Percentiles rank a stretch among this genome's conserved stretches.
These are phyloP conservation scores for Colletotrichum sp. DNA, from an alignment of 2,329 filamentous ascomycete genomes.

Conservation along the genomic window DNA sequence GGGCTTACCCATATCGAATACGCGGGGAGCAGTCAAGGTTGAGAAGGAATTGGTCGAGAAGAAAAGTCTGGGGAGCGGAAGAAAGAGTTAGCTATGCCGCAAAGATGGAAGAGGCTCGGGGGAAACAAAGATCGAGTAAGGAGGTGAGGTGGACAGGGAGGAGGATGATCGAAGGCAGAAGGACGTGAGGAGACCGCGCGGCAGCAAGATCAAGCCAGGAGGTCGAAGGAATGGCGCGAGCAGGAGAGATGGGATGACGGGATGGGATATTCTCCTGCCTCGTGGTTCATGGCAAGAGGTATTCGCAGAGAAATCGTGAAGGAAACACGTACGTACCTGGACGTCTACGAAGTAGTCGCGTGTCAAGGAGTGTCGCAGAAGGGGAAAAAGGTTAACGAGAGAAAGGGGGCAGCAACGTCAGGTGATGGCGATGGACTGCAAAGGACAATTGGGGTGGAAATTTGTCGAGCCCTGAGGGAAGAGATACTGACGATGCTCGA, in stretches of 20 bases:
- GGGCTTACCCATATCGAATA: slow-evolving; percentile 54
- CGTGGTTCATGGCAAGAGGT: background rate
- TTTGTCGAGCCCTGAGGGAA: slow-evolving; percentile 1
- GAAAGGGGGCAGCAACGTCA: slow-evolving; percentile 23
- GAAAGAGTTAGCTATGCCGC: slow-evolving; percentile 28
- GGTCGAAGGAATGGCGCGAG: background rate
- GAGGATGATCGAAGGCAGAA: background rate
- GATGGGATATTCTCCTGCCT: background rate
- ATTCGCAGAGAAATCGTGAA: background rate
- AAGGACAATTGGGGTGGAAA: background rate
- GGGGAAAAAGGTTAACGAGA: slow-evolving; percentile 24
- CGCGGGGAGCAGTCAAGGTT: slow-evolving; percentile 30
- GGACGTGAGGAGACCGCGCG: background rate
- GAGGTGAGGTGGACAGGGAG: slow-evolving; percentile 3
- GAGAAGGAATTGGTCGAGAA: slow-evolving; percentile 24
- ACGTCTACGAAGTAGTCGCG: slow-evolving; percentile 34
- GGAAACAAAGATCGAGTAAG: background rate
- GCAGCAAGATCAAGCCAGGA: background rate
- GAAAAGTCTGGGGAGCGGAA: slow-evolving; percentile 28
- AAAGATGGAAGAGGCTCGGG: background rate
- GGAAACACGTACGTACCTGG: slow-evolving; percentile 27
- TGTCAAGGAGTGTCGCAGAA: slow-evolving; percentile 37
- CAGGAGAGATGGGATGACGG: background rate
- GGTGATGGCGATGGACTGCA: background rate
- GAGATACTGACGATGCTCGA: slow-evolving; percentile 14